Percentiles rank a stretch among this genome's conserved stretches.
Conservation (phyloP, 768 basidiomycete genomes). For the Strobilomyces confusus region DNA sequence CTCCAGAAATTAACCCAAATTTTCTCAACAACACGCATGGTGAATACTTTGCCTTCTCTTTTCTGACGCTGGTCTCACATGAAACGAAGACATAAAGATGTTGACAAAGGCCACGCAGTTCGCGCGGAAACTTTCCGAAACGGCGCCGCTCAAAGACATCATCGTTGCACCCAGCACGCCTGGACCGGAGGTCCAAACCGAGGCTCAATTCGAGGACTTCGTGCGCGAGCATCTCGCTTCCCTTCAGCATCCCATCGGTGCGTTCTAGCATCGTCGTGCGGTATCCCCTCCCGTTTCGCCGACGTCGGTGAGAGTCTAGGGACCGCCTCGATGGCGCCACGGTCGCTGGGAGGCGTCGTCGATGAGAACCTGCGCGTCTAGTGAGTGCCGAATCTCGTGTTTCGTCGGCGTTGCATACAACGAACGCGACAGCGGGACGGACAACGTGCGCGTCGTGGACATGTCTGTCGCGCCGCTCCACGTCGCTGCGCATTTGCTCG, state of each 20-base stretch:
- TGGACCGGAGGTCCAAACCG: constrained; percentile 17
- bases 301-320: constrained; percentile 4
- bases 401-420: not conserved
- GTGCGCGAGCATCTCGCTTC: not conserved
- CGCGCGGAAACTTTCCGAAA: constrained; percentile 13
- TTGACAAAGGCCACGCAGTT: constrained; percentile 14
- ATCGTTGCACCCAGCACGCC: constrained; percentile 19
- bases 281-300: not conserved
- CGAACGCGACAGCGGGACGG: constrained; percentile 11
- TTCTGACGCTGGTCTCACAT: not conserved
- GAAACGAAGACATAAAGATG: constrained; percentile 10
- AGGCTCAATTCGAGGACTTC: constrained; percentile 13
- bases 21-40: constrained; percentile 15
- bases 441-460: constrained; percentile 16
- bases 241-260: constrained; percentile 14
- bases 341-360: constrained; percentile 16
- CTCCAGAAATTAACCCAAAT: constrained; percentile 12
- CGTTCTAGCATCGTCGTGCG: not conserved
- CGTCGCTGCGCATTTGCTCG: constrained; percentile 12
- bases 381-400: not conserved
- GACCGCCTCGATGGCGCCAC: constrained; percentile 19
- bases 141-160: constrained; percentile 14
- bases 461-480: constrained; percentile 16
- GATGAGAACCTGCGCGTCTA: constrained; percentile 15
- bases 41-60: not conserved